A percentile compares a stretch with the other conserved stretches of the same genome.
These are phyloP conservation scores for Fraxinus anomala DNA, from an alignment of 257 asterid genomes.

Conservation along the genomic window DNA sequence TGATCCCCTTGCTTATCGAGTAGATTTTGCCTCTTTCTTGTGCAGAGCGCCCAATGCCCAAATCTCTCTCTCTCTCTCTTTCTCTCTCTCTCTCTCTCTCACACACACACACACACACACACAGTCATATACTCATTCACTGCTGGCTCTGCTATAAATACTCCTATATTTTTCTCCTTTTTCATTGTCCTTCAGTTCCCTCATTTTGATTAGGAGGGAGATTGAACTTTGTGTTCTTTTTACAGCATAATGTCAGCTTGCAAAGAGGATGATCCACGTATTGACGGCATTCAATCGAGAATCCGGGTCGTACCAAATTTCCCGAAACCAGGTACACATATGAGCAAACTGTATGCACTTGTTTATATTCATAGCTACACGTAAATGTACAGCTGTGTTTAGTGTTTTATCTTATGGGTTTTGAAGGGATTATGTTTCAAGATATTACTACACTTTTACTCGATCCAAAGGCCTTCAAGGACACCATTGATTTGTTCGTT, in stretches of 20 bases:
- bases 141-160: constrained; percentile 17
- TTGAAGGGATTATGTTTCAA: constrained; percentile 81
- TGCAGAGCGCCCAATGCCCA: not conserved
- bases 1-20: constrained; percentile 4
- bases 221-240: not conserved
- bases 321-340: constrained; percentile 64
- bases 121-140: not conserved
- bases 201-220: constrained; percentile 7
- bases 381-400: not conserved
- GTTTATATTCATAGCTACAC: not conserved
- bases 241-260: constrained; percentile 54
- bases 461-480: constrained; percentile 74
- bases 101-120: not conserved
- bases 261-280: constrained; percentile 67
- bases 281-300: constrained; percentile 69
- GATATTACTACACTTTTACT: constrained; percentile 78
- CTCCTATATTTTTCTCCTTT: not conserved
- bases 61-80: not conserved
- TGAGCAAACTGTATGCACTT: not conserved
- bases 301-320: constrained; percentile 81
- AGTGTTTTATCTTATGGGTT: not conserved
- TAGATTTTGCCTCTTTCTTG: constrained; percentile 1
- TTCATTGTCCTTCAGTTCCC: not conserved
- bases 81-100: not conserved
- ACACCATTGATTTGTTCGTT: constrained; percentile 76